Base-by-base conservation (phyloP, 768 basidiomycete genomes). In the Lactarius deliciosus region DNA sequence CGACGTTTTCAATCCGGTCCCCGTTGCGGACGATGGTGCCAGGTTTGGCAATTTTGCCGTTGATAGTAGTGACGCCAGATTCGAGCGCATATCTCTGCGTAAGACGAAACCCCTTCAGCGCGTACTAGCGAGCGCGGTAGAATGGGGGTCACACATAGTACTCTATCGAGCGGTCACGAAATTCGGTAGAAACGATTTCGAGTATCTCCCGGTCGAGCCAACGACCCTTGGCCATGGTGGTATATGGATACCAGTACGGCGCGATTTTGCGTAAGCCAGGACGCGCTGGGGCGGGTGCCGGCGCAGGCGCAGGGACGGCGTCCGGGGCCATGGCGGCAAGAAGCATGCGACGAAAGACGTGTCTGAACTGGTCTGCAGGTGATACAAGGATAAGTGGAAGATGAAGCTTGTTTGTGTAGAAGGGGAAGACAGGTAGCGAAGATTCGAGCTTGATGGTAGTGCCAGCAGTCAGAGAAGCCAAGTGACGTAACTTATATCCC, bases 221-320 rank as follows among this genome's bases (percentile, higher is more conserved):
- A 34, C 95, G 84, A 60, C 87, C 84, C 76, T 98, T 98, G 25
- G 94, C 93, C 86, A 90, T 95, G 0, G 94, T 96, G 10, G 87
- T 91, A 74, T 95, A 92, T 2, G 94, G 91, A 75, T 92, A 91
- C 92, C 94, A 97, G 75, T 96, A 96, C 0, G 95, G 91, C 50
- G 88, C 79, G 60, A 90, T 83, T 75, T 94, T 93, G 74, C 90
- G 89, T 66, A 97, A 79, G 13, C 87, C 88, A 5, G 75, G 74
- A 25, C 60, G 66, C 47, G 64, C 50, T 8, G 64, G 28, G 0
- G 63, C 64, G 0, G 66, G 43, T 2, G 60, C 59, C 0, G 68
- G 63, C 1, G 69, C 63, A 0, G 70, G 55, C 11, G 61, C 61
- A 13, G 69, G 66, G 43, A 61, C 70, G 18, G 50, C 56, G 18